Conservation (phyloP, 1,284 basidiomycete genomes). For the Fomes fomentarius region DNA sequence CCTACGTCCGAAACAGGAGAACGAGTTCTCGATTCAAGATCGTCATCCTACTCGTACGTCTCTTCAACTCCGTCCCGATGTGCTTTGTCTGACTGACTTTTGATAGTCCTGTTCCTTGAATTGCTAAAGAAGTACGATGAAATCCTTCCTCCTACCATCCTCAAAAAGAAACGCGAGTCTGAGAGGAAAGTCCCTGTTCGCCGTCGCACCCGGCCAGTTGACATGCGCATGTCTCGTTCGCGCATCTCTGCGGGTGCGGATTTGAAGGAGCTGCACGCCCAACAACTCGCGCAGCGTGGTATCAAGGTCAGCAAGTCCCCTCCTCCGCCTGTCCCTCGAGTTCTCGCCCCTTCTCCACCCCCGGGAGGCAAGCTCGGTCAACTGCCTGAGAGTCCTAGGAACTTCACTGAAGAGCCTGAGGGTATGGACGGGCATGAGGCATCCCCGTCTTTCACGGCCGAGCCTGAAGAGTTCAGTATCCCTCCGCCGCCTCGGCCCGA, state of each 20-base stretch:
- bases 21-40: slow-evolving; percentile 83
- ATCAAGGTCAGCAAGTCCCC: slow-evolving; percentile 25
- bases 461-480: slow-evolving; percentile 20
- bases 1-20: slow-evolving; percentile 83
- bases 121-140: slow-evolving; percentile 77
- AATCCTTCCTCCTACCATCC: slow-evolving; percentile 81
- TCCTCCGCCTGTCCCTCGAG: slow-evolving; percentile 26
- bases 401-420: slow-evolving; percentile 16
- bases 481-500: slow-evolving; percentile 27
- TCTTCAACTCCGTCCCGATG: not conserved
- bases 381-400: not conserved
- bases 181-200: slow-evolving; percentile 81
- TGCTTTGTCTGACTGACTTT: not conserved
- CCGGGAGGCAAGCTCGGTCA: not conserved
- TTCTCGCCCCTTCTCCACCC: slow-evolving; percentile 8
- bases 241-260: slow-evolving; percentile 47
- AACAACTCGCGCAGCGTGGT: slow-evolving; percentile 44
- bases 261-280: slow-evolving; percentile 56
- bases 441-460: slow-evolving; percentile 18
- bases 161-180: slow-evolving; percentile 83
- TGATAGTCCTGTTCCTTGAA: slow-evolving; percentile 79
- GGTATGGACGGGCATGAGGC: no score
- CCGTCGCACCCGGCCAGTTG: slow-evolving; percentile 87
- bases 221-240: slow-evolving; percentile 81
- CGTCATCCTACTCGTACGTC: slow-evolving; percentile 76